Evolutionary conservation across 2,329 filamentous ascomycete species (phyloP), one percentile per base, ranked within the genome.

Genomic region (Fusarium citri): DNA sequence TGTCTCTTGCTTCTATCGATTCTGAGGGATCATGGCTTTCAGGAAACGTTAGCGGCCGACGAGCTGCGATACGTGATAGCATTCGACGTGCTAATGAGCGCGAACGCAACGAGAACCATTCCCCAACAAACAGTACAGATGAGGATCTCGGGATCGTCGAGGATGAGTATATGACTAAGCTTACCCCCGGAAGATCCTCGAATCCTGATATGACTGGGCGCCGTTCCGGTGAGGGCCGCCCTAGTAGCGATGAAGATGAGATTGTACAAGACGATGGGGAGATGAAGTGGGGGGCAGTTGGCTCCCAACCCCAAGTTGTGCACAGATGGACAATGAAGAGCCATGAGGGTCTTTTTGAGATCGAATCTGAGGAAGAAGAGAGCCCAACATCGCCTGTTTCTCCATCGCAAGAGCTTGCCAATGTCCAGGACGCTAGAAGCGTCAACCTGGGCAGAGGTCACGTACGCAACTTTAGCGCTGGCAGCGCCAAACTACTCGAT

Each of bases 21-120:
- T 98, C 94, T 0, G 96, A 99, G 82, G 96, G 88, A 7, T 98
- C 94, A 1, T 99, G 96, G 96, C 89, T 99, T 46, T 96, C 94
- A 6, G 94, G 95, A 18, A 90, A 91, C 59, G 79, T 84, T 51
- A 86, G 84, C 70, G 84, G 83, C 74, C 80, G 83, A 69, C 79
- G 80, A 30, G 83, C 84, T 59, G 77, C 84, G 76, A 79, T 88
- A 76, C 74, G 83, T 31, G 80, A 78, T 65, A 83, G 78, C 74
- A 78, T 78, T 45, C 68, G 74, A 31, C 75, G 77, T 34, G 74
- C 75, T 42, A 79, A 76, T 49, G 76, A 72, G 26, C 76, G 72
- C 31, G 77, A 78, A 28, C 71, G 67, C 15, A 61, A 64, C 14
- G 64, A 49, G 47, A 73, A 20, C 74, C 78, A 79, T 23, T 82